Percentiles rank a stretch among this genome's conserved stretches.
Evolutionary conservation across 257 asterid species (phyloP).

Genomic region (Salvia hispanica): DNA sequence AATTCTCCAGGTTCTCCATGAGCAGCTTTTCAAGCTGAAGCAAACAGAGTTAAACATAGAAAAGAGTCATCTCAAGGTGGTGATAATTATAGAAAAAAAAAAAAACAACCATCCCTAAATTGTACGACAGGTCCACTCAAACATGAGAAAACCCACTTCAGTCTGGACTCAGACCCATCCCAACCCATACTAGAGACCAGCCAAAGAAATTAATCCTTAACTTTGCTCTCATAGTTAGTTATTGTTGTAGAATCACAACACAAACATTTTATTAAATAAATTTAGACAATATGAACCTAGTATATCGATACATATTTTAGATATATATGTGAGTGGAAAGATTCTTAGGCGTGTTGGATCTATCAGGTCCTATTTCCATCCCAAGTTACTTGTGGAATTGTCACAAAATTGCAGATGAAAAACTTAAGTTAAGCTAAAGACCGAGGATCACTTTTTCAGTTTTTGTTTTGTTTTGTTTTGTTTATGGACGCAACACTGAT

Average conservation of each 20-base stretch:
- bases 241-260: background rate
- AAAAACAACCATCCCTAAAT: no score
- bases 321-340: background rate
- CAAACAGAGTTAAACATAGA: conserved; percentile 1
- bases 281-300: background rate
- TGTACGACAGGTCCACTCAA: no score
- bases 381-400: no score
- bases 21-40: conserved; percentile 71
- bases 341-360: background rate
- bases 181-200: background rate
- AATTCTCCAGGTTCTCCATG: conserved; percentile 67
- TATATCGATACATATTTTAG: background rate
- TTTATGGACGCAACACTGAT: no score
- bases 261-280: background rate
- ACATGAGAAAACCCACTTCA: background rate
- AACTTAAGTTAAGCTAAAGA: no score
- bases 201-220: background rate
- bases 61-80: no score
- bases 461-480: no score
- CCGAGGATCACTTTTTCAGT: no score
- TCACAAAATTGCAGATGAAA: no score
- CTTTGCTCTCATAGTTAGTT: background rate
- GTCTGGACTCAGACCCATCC: background rate
- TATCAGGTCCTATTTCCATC: no score
- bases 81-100: background rate